A percentile compares a stretch with the other conserved stretches of the same genome.
phyloP scores from a whole-genome alignment of 495 filamentous ascomycete species.

The Penicillium paradoxum region DNA sequence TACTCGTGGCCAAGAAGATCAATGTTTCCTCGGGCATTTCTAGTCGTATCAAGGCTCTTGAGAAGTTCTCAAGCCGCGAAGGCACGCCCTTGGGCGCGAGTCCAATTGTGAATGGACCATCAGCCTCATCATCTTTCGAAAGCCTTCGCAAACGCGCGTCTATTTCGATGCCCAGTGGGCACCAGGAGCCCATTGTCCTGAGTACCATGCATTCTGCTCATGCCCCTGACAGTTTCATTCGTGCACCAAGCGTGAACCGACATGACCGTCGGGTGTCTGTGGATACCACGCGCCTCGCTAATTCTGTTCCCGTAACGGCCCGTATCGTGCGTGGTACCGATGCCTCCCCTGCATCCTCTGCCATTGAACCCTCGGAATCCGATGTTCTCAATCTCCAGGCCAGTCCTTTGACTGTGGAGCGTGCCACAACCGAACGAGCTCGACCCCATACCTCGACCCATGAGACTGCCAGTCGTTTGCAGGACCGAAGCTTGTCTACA shows the following conservation, averaged over 20 bases:
- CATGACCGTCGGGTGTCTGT: slow-evolving; percentile 24
- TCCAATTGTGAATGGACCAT: slow-evolving; percentile 18
- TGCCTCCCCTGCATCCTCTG: slow-evolving; percentile 20
- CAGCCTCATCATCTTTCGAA: slow-evolving; percentile 38
- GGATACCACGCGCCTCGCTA: slow-evolving; percentile 32
- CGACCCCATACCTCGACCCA: slow-evolving; percentile 5
- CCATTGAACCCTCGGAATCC: slow-evolving; percentile 43
- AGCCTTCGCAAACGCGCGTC: slow-evolving; percentile 42
- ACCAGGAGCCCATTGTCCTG: slow-evolving; percentile 9
- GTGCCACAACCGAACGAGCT: slow-evolving; percentile 45
- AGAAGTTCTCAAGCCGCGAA: slow-evolving; percentile 61
- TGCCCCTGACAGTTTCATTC: slow-evolving; percentile 24
- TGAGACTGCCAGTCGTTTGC: slow-evolving; percentile 16
- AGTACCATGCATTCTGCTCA: slow-evolving; percentile 9
- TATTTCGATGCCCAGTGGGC: slow-evolving; percentile 26
- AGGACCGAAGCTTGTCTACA: slow-evolving; percentile 33
- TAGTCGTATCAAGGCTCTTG: slow-evolving; percentile 81
- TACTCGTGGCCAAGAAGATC: slow-evolving; percentile 61
- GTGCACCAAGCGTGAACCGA: slow-evolving; percentile 30
- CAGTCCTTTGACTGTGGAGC: slow-evolving; percentile 67
- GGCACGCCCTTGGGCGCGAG: slow-evolving; percentile 25
- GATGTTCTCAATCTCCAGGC: slow-evolving; percentile 59
- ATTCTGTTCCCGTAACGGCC: slow-evolving; percentile 74
- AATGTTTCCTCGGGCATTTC: slow-evolving; percentile 86
- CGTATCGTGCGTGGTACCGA: slow-evolving; percentile 63